Percentiles rank a stretch among this genome's conserved stretches.
phyloP scores from a whole-genome alignment of 345 rosid genomes.

The Camelina hispida region DNA sequence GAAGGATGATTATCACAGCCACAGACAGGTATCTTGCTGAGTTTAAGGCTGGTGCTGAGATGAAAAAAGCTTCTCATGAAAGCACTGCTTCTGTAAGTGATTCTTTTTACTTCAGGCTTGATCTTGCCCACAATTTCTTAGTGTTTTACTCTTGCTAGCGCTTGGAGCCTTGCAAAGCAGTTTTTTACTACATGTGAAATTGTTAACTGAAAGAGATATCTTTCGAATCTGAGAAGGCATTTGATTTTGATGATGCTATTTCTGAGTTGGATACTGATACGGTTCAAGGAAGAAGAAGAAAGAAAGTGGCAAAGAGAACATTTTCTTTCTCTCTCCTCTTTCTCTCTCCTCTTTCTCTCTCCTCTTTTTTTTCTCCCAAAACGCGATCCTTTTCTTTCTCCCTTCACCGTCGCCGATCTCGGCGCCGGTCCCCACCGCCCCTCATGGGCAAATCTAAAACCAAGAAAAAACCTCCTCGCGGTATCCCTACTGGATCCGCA shows the following conservation, averaged over 20 bases:
- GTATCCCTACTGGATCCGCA: too few species aligned
- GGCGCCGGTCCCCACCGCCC: too few species aligned
- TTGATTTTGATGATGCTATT: constrained; percentile 67
- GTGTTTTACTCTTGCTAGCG: constrained; percentile 98
- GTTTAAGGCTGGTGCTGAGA: constrained; percentile 91
- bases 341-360: too few species aligned
- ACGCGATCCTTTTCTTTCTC: too few species aligned
- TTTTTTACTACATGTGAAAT: neutral
- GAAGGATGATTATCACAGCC: constrained; percentile 81
- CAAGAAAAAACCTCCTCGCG: too few species aligned
- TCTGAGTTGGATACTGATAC: constrained; percentile 68
- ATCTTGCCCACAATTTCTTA: constrained; percentile 99
- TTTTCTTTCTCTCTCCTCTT: too few species aligned
- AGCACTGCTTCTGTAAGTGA: constrained; percentile 87
- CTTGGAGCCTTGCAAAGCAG: constrained; percentile 96
- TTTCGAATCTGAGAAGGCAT: constrained; percentile 39
- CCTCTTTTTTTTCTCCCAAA: too few species aligned
- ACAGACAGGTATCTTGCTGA: constrained; percentile 87
- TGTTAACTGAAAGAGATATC: neutral
- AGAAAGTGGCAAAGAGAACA: too few species aligned
- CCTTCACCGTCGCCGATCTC: too few species aligned
- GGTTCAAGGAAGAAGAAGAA: too few species aligned
- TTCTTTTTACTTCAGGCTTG: constrained; percentile 54
- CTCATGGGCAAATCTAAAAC: too few species aligned
- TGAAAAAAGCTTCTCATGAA: constrained; percentile 91